Evolutionary conservation across 371 early-diverging fungal genomes (phyloP).

Genomic region (Mucor plumbeus): DNA sequence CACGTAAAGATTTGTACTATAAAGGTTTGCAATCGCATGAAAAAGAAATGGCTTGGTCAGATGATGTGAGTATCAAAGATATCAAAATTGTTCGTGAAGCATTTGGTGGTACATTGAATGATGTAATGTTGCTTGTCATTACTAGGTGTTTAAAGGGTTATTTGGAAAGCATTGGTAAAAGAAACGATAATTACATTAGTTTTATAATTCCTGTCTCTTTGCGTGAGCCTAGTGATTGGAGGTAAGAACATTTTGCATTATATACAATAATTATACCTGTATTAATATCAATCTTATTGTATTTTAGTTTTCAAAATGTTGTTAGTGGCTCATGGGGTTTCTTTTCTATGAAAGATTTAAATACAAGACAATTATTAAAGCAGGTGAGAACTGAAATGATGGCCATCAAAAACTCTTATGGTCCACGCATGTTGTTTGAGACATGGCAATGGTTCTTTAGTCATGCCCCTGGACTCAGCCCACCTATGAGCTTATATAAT

Average conservation of each 20-base stretch:
- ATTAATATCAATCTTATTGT: background rate
- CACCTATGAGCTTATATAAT: conserved; percentile 14
- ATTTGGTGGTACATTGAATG: conserved; percentile 41
- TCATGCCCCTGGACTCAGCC: conserved; percentile 22
- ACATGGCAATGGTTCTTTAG: conserved; percentile 21
- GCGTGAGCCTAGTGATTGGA: conserved; percentile 31
- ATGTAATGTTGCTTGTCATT: conserved; percentile 41
- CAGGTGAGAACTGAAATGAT: conserved; percentile 39
- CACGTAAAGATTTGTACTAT: conserved; percentile 35
- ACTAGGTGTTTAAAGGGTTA: conserved; percentile 35
- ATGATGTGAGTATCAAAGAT: conserved; percentile 34
- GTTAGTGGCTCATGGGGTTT: conserved; percentile 42
- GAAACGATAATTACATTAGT: conserved; percentile 29
- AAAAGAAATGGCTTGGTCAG: conserved; percentile 48
- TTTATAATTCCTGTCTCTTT: conserved; percentile 44
- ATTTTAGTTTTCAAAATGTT: conserved; percentile 29
- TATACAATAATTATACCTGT: background rate
- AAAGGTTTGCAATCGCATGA: conserved; percentile 30
- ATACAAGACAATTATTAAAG: conserved; percentile 25
- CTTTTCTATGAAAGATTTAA: conserved; percentile 43
- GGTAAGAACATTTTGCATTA: background rate
- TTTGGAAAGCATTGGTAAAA: conserved; percentile 25
- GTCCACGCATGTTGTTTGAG: conserved; percentile 30
- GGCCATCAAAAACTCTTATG: conserved; percentile 31
- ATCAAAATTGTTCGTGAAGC: conserved; percentile 33